Base-by-base conservation (phyloP, 1,284 basidiomycete species). In the Tilletia walkeri region DNA sequence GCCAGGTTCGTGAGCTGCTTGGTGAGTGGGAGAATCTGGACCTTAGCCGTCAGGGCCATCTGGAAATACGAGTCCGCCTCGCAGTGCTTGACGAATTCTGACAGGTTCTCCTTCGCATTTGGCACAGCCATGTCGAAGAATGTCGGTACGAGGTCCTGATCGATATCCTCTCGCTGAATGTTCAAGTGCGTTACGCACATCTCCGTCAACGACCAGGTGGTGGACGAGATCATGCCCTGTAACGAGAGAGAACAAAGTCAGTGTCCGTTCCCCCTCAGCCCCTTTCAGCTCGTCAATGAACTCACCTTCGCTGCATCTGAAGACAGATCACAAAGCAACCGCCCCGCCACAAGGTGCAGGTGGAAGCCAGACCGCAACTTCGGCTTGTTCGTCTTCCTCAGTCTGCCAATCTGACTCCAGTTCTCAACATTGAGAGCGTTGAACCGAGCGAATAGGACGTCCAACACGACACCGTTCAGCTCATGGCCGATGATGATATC, bases 1-100 rank as follows among this genome's bases (percentile, higher is more conserved):
- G 96, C 95, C n/a, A 99, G 88, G 82, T 93, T 95, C 1, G 95
- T 99, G 56, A 99, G 86, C 82, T 99, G 95, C 82, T 90, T 91
- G 0, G 96, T 98, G 76, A 99, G 85, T 0, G 92, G 90, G 67
- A 95, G 82, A 69, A 93, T 89, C 84, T 98, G 95, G 2, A 98
- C 93, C 83, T 95, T 92, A 49, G 89, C 87, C 0, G 92, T 90
- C 70, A 98, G 91, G 0, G 94, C 95, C 94, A 97, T 96, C 79
- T 96, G 93, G 84, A 93, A 94, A 85, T 92, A 94, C 2, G 94
- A 90, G 80, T 98, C 95, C 59, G 95, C 88, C 82, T 96, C 95
- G 83, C 93, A 94, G 79, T 97, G 93, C 38, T 90, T 88, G 24
- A 97, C 90, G 78, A 96, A 99, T 18, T 63, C 59, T 36, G 30